Base-by-base conservation (phyloP, 2,329 filamentous ascomycete genomes). In the Teratosphaeria destructans region DNA sequence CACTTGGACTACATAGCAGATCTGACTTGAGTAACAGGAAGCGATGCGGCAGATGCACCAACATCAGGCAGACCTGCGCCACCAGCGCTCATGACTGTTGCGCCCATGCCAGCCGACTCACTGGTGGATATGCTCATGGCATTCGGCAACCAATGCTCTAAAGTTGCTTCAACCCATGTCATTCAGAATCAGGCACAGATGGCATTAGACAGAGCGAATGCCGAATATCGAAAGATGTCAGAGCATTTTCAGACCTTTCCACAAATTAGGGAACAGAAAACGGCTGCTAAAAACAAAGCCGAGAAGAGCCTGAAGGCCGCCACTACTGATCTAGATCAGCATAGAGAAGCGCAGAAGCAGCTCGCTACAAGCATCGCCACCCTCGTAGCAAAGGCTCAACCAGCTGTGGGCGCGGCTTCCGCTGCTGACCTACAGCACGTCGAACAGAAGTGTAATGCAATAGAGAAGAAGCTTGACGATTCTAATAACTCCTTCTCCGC, bases 221-320 rank as follows among this genome's bases (percentile, higher is more conserved):
- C 39, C 12, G 49, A 56, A 56, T 54, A 32, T 34, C 34, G 49
- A 23, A 55, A 43, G 19, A 60, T 57, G 54, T 27, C 43, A 53
- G 26, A 35, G n/a, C 54, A 56, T n/a, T 57, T 56, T 53, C 29
- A 23, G 16, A 7, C 23, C 12, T 62, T 62, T 19, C 58, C 60
- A 49, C 26, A 19, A 12, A 52, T 62, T 16, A 60, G 57, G 53
- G 60, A 62, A 32, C 58, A 60, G 52, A 57, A 58, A 32, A 60
- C 57, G 19, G 49, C 23, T 14, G 57, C 57, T 5, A 52, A 52
- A 27, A 37, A n/a, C 14, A 39, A 14, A 23, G 47, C 49, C 34
- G 43, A 55, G 27, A 27, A n/a, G 27, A 14, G 26, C 5, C n/a
- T 37, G n/a, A 59, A 59, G 39, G 57, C 54, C 12, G 26, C 32